A percentile compares a stretch with the other conserved stretches of the same genome.
Conservation (phyloP, 768 basidiomycete species). For the Phylloporus sp. region DNA sequence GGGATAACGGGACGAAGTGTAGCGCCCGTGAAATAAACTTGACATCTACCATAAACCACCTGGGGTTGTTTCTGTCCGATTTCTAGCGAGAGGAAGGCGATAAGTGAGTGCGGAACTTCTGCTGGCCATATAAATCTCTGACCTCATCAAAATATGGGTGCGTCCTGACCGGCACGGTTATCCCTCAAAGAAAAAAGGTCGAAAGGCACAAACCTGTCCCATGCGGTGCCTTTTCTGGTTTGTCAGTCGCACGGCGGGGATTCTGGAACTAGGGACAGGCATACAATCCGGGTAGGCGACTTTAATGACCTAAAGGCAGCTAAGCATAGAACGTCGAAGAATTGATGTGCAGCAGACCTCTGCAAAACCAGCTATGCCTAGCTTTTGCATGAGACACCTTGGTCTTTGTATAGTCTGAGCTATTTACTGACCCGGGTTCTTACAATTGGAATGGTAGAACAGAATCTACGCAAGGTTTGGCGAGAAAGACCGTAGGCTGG, state of each 20-base stretch:
- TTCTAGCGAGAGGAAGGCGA: constrained; percentile 45
- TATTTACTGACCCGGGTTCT: constrained; percentile 56
- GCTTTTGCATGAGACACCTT: constrained; percentile 6
- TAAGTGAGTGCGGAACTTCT: not conserved
- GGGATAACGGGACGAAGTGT: constrained; percentile 73
- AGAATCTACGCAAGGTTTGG: constrained; percentile 49
- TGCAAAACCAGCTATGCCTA: constrained; percentile 78
- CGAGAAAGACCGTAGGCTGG: not conserved
- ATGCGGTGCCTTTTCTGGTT: constrained; percentile 67
- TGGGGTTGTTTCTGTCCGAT: constrained; percentile 68
- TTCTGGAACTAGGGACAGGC: constrained; percentile 23
- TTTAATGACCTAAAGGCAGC: constrained; percentile 52
- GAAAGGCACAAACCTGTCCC: constrained; percentile 62
- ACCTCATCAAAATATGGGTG: constrained; percentile 84
- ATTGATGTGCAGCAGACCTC: constrained; percentile 43
- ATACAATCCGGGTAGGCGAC: constrained; percentile 89
- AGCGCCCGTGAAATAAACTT: constrained; percentile 58
- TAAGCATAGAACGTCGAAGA: constrained; percentile 3
- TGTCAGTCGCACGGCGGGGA: constrained; percentile 5
- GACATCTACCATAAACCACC: constrained; percentile 91
- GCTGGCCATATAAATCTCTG: constrained; percentile 18
- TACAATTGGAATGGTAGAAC: constrained; percentile 88
- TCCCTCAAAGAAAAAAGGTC: not conserved
- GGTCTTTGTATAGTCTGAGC: not conserved
- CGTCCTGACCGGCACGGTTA: constrained; percentile 29